A percentile compares a stretch with the other conserved stretches of the same genome.
Conservation (phyloP, 176 grass and related monocot genomes). For the Pharus latifolius region DNA sequence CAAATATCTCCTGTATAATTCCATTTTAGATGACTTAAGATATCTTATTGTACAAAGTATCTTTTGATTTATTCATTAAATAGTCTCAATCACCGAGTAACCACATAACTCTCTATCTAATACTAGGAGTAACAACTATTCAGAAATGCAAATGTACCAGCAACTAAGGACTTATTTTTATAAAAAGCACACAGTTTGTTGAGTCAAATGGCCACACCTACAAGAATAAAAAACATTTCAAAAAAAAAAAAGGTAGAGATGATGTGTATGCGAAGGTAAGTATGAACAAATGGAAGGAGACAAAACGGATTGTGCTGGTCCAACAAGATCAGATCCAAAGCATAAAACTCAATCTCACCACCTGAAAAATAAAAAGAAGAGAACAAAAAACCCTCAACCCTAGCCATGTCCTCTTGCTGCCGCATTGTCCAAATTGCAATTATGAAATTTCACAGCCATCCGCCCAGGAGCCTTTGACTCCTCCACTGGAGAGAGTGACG, state of each 20-base stretch:
- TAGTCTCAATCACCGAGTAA: no score
- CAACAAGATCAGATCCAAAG: not conserved
- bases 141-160: no score
- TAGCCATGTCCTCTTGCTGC: not conserved
- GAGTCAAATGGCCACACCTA: no score
- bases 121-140: no score
- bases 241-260: not conserved
- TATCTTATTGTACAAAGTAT: no score
- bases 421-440: not conserved
- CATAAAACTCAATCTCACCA: not conserved
- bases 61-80: no score
- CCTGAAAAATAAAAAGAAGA: constrained; percentile 10
- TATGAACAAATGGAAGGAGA: constrained; percentile 44
- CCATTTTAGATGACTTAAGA: no score
- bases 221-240: no score
- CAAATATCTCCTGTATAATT: no score
- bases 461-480: constrained; percentile 6
- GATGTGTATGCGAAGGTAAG: not conserved
- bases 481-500: not conserved
- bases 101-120: no score
- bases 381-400: not conserved
- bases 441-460: not conserved
- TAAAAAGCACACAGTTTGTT: no score
- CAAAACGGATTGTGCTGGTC: constrained; percentile 40
- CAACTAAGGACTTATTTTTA: no score